Base-by-base conservation (phyloP, 108 stramenopile species). In the Skeletonema potamos region DNA sequence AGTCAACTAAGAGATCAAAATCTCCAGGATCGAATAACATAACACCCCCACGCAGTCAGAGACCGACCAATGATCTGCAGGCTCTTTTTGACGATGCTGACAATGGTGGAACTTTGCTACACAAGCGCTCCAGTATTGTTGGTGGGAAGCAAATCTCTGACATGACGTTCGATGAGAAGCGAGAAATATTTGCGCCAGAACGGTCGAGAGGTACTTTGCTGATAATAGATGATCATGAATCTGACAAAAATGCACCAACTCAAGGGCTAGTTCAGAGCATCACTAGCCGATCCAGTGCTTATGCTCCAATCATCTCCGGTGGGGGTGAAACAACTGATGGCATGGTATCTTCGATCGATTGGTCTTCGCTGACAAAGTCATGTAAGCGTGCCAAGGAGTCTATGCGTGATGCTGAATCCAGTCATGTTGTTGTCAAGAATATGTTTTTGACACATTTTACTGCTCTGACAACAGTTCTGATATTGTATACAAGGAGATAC, bases 381-480 rank as follows among this genome's bases (percentile, higher is more conserved):
- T 79, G 77, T 61, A 79, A 67, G 54, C 58, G 58, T 20, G 77
- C 77, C 36, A 79, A 79, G 37, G 66, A 63, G 61, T 46, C 70
- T 1, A 71, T 78, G 36, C 70, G 60, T 17, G 70, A 78, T 55
- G 33, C 43, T 17, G 69, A 58, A 39, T 78, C 77, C 27, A 70
- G 70, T 13, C 64, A 64, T 24, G 24, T 61, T 24, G 77, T 71
- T 46, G 64, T 78, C 29, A 71, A 51, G 59, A 78, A 78, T 58
- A 78, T 78, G 77, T 78, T 78, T 56, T 51, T 71, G 70, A 61
- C 43, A 30, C 54, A 78, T 32, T 56, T 71, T 27, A 39, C 20
- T 13, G 63, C 70, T 22, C 29, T 78, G 41, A 66, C 44, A 2
- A 54, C 64, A 2, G 58, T 30, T 4, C 44, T 67, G 48, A 66